Conservation (phyloP, 163 green algal genomes). For the Coccomyxa subellipsoidea region DNA sequence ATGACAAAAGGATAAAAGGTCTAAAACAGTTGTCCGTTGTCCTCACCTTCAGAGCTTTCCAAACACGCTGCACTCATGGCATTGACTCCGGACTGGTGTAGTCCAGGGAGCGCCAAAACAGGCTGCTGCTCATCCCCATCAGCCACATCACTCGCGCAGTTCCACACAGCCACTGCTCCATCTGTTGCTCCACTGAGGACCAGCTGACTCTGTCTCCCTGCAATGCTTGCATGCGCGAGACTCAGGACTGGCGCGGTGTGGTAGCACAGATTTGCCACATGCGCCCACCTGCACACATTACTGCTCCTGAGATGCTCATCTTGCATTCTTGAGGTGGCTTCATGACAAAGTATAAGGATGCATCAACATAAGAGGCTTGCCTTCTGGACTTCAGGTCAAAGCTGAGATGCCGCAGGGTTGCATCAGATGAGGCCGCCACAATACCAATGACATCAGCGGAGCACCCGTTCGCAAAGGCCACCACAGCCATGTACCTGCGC, state of each 20-base stretch:
- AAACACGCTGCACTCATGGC: slow-evolving; percentile 12
- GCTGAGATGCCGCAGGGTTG: not conserved
- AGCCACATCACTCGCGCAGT: not conserved
- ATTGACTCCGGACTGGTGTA: slow-evolving; percentile 52
- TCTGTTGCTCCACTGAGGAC: not conserved
- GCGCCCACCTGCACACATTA: slow-evolving; percentile 25
- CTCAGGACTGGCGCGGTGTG: slow-evolving; percentile 38
- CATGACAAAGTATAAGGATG: not conserved
- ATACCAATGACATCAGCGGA: not conserved
- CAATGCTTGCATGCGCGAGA: not conserved
- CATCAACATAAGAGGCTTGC: not conserved
- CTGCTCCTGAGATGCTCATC: too few relatives aligned
- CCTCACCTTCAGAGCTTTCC: not conserved
- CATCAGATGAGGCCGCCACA: not conserved
- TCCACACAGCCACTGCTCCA: not conserved
- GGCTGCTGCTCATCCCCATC: slow-evolving; percentile 1
- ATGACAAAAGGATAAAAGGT: too few relatives aligned
- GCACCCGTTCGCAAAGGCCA: not conserved
- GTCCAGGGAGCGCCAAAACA: slow-evolving; percentile 16
- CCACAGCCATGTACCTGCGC: not conserved
- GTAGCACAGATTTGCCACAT: slow-evolving; percentile 22
- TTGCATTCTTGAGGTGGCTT: too few relatives aligned
- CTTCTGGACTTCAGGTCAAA: not conserved
- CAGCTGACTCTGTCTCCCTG: not conserved
- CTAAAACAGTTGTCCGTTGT: too few relatives aligned